Percentiles rank a stretch among this genome's conserved stretches.
phyloP scores from a whole-genome alignment of 2,329 filamentous ascomycete species.

The Zymoseptoria crescenta region DNA sequence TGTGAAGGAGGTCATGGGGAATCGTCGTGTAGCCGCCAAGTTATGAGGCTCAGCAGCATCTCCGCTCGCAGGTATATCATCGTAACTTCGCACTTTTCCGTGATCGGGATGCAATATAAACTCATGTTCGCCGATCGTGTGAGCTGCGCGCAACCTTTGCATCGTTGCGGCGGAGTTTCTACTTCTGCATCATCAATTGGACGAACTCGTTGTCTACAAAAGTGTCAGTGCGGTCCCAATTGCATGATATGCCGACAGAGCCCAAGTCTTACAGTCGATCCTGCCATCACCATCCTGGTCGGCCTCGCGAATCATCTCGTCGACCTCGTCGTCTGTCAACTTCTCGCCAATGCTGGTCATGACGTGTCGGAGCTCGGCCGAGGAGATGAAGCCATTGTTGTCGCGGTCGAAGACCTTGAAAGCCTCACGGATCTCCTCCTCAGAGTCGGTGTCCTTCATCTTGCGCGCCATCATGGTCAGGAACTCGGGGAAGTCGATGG shows the following conservation, averaged over 20 bases:
- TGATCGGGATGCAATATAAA: not conserved
- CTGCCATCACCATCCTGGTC: conserved; percentile 57
- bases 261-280: conserved; percentile 50
- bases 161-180: conserved; percentile 14
- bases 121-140: not conserved
- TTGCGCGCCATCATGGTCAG: conserved; percentile 59
- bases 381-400: conserved; percentile 57
- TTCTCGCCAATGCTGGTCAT: conserved; percentile 60
- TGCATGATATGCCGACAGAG: not conserved
- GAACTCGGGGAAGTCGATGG: conserved; percentile 60
- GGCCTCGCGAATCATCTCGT: conserved; percentile 59
- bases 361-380: conserved; percentile 54
- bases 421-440: conserved; percentile 57
- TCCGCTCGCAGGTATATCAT: not conserved
- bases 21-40: not conserved
- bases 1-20: not conserved
- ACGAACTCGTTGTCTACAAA: conserved; percentile 48
- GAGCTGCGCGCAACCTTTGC: not conserved
- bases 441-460: conserved; percentile 54
- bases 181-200: conserved; percentile 51
- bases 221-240: not conserved
- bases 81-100: not conserved
- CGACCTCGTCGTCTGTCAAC: conserved; percentile 55
- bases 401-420: conserved; percentile 62
- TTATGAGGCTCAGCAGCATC: not conserved